Percentiles rank a stretch among this genome's conserved stretches.
Conservation (phyloP, 768 basidiomycete species). For the Lactarius pseudohatsudake region DNA sequence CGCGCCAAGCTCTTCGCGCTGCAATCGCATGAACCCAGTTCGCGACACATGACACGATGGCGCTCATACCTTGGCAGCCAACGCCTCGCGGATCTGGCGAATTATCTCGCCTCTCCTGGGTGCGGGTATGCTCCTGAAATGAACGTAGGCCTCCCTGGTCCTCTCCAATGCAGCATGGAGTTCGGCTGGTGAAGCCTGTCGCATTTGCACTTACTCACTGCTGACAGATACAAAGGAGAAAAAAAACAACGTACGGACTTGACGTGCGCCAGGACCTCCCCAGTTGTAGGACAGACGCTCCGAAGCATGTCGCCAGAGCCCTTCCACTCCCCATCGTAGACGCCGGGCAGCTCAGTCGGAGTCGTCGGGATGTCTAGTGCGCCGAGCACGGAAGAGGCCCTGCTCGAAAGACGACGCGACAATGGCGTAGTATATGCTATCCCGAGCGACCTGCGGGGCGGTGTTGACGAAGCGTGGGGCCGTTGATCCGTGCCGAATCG, state of each 20-base stretch:
- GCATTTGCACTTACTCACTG: background rate
- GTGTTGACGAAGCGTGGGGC: background rate
- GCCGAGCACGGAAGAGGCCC: slow-evolving; percentile 67
- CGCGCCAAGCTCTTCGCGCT: slow-evolving; percentile 79
- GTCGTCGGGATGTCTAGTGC: slow-evolving; percentile 59
- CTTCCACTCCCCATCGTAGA: slow-evolving; percentile 82
- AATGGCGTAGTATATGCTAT: slow-evolving; percentile 25
- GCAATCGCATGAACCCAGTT: slow-evolving; percentile 3
- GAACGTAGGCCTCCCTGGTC: slow-evolving; percentile 68
- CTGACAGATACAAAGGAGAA: background rate
- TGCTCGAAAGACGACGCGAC: slow-evolving; percentile 57
- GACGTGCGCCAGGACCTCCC: slow-evolving; percentile 77
- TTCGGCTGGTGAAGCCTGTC: slow-evolving; percentile 69
- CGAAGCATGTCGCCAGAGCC: slow-evolving; percentile 70
- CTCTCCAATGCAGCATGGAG: slow-evolving; percentile 65
- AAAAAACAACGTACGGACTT: slow-evolving; percentile 52
- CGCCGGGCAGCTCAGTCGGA: slow-evolving; percentile 60
- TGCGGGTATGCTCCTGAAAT: slow-evolving; percentile 77
- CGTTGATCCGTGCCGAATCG: slow-evolving; percentile 20
- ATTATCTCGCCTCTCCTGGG: slow-evolving; percentile 87
- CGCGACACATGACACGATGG: background rate
- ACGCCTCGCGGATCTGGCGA: slow-evolving; percentile 81
- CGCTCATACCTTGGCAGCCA: slow-evolving; percentile 63
- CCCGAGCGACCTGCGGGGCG: slow-evolving; percentile 23
- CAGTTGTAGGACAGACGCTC: slow-evolving; percentile 83